Conservation (phyloP, 179 eudicot species). For the Vitellaria paradoxa region DNA sequence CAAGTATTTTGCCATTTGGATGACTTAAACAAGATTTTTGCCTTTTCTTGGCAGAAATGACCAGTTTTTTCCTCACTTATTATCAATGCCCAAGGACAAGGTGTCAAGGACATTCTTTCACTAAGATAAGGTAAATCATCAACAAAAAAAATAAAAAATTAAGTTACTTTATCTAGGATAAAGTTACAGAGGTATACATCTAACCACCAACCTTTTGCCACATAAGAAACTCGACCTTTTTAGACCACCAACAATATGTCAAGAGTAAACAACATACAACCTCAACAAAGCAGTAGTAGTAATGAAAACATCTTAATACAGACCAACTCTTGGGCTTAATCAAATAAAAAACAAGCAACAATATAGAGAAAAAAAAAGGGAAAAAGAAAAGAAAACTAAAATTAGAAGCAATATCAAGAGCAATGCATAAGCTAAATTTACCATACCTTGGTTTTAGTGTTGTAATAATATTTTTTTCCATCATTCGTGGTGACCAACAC, state of each 20-base stretch:
- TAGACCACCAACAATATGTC: neutral
- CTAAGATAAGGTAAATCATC: too few relatives aligned
- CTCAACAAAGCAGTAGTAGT: neutral
- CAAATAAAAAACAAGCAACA: slow-evolving; percentile 2
- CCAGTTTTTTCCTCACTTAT: too few relatives aligned
- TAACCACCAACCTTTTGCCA: neutral
- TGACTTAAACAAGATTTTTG: too few relatives aligned
- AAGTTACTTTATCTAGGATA: neutral
- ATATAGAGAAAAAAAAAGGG: neutral
- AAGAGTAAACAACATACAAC: neutral
- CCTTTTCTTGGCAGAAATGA: too few relatives aligned
- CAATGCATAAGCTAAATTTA: neutral
- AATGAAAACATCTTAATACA: neutral
- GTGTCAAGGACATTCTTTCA: too few relatives aligned
- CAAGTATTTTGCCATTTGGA: too few relatives aligned
- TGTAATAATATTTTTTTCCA: slow-evolving; percentile 90
- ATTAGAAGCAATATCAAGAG: neutral
- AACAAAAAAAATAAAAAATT: too few relatives aligned
- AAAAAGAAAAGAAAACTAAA: neutral
- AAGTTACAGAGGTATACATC: neutral
- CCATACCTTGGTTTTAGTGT: slow-evolving; percentile 74
- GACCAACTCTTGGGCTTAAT: neutral
- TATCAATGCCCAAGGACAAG: too few relatives aligned
- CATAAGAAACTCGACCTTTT: neutral
- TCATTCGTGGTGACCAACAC: slow-evolving; percentile 80